Conservation (phyloP, 1,139 yeast species). For the Suhomyces ambrosiae region DNA sequence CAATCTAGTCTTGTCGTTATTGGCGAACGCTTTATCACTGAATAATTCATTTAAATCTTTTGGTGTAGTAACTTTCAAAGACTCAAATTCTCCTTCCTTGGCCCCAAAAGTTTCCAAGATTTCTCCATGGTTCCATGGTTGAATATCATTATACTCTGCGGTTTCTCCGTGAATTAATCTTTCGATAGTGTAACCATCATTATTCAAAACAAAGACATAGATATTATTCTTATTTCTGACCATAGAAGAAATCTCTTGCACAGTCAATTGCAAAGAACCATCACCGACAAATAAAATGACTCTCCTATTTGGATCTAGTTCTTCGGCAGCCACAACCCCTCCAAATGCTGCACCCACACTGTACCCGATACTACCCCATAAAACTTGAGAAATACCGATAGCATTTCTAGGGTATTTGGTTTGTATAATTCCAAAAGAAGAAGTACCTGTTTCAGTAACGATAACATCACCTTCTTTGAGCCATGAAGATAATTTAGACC, state of each 20-base stretch:
- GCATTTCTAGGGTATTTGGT: slow-evolving; percentile 33
- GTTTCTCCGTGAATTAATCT: slow-evolving; percentile 81
- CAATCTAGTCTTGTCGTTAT: slow-evolving; percentile 66
- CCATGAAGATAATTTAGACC: slow-evolving; percentile 33
- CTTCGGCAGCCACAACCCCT: slow-evolving; percentile 46
- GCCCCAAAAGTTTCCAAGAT: slow-evolving; percentile 73
- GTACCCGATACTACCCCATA: slow-evolving; percentile 34
- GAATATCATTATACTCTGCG: slow-evolving; percentile 78
- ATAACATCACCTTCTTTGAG: slow-evolving; percentile 35
- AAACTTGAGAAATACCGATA: slow-evolving; percentile 38
- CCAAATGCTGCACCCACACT: slow-evolving; percentile 31
- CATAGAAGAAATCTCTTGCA: slow-evolving; percentile 83
- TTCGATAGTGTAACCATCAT: slow-evolving; percentile 90
- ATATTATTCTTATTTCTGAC: slow-evolving; percentile 77
- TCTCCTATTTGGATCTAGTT: slow-evolving; percentile 65
- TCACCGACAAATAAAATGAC: slow-evolving; percentile 83
- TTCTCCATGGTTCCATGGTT: slow-evolving; percentile 73
- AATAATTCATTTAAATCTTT: slow-evolving; percentile 67
- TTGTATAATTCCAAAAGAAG: slow-evolving; percentile 40
- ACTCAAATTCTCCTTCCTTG: slow-evolving; percentile 48
- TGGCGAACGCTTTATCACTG: slow-evolving; percentile 53
- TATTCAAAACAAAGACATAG: slow-evolving; percentile 77
- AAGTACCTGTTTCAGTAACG: slow-evolving; percentile 41
- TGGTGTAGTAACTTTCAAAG: slow-evolving; percentile 56
- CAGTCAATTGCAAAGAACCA: slow-evolving; percentile 85